phyloP scores from a whole-genome alignment of 2,329 filamentous ascomycete species.

The Parastagonospora avenae region DNA sequence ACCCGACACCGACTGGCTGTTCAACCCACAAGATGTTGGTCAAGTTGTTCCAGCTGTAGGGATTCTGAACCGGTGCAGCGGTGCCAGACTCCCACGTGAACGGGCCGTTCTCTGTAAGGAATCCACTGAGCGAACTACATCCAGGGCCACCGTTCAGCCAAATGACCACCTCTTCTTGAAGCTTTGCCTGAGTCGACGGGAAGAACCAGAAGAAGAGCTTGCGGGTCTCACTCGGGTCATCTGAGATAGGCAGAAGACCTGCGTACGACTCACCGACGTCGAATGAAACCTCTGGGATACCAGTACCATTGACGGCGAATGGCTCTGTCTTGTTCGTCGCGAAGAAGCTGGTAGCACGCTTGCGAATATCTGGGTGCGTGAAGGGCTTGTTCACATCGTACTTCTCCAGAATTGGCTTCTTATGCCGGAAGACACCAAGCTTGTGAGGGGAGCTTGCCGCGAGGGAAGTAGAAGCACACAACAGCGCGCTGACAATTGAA shows the following conservation, averaged over 20 bases:
- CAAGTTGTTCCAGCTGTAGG: slow-evolving; percentile 68
- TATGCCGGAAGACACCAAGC: slow-evolving; percentile 33
- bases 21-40: slow-evolving; percentile 53
- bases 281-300: slow-evolving; percentile 71
- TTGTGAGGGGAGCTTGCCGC: slow-evolving; percentile 35
- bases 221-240: slow-evolving; percentile 54
- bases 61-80: slow-evolving; percentile 66
- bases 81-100: slow-evolving; percentile 66
- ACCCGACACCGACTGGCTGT: slow-evolving; percentile 56
- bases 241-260: slow-evolving; percentile 64
- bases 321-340: slow-evolving; percentile 45
- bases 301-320: slow-evolving; percentile 67
- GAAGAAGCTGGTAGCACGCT: slow-evolving; percentile 38
- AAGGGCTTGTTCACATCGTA: slow-evolving; percentile 33
- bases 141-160: slow-evolving; percentile 53
- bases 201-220: slow-evolving; percentile 71
- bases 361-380: slow-evolving; percentile 39
- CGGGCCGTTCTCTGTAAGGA: slow-evolving; percentile 79
- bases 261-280: slow-evolving; percentile 70
- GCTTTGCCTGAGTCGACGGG: slow-evolving; percentile 58
- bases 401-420: slow-evolving; percentile 34
- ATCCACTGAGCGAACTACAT: slow-evolving; percentile 64
- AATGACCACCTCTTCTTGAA: slow-evolving; percentile 65
- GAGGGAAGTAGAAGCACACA: slow-evolving; percentile 38
- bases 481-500: slow-evolving; percentile 29